Percentiles rank a stretch among this genome's conserved stretches.
These are phyloP conservation scores for Exophiala calicioides DNA, from an alignment of 2,329 filamentous ascomycete species.

Conservation along the genomic window DNA sequence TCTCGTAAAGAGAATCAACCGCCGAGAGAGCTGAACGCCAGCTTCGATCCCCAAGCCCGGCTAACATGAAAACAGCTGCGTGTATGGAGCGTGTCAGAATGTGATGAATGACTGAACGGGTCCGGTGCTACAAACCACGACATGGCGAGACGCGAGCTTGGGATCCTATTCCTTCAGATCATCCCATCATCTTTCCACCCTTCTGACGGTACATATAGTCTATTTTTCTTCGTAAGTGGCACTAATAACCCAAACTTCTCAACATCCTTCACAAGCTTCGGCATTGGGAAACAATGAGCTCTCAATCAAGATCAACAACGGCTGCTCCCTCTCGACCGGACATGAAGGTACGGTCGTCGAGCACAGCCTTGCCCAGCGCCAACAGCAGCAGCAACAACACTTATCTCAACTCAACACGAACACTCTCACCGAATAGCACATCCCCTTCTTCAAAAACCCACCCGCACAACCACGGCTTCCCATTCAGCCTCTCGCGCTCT, in stretches of 20 bases:
- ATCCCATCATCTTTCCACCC: too few relatives aligned
- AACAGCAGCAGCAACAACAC: background rate
- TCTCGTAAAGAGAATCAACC: too few relatives aligned
- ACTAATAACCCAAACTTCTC: background rate
- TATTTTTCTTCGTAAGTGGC: too few relatives aligned
- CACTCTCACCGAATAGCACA: constrained; percentile 6
- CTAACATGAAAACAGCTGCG: too few relatives aligned
- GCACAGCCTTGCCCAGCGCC: background rate
- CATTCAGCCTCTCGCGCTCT: constrained; percentile 6
- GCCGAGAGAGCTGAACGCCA: too few relatives aligned
- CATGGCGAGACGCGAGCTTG: too few relatives aligned
- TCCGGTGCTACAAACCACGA: too few relatives aligned
- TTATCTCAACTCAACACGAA: constrained; percentile 5
- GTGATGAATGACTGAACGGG: too few relatives aligned
- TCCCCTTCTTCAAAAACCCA: constrained; percentile 1
- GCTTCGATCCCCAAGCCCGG: too few relatives aligned
- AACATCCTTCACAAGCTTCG: background rate
- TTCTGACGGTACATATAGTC: too few relatives aligned
- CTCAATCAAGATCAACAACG: background rate
- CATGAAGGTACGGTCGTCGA: constrained; percentile 5
- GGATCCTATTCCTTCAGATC: too few relatives aligned
- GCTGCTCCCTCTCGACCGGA: background rate
- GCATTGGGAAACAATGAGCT: background rate
- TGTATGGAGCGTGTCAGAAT: too few relatives aligned
- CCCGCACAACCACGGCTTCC: constrained; percentile 1